A percentile compares a stretch with the other conserved stretches of the same genome.
These are phyloP conservation scores for Auricularia auricula-judae DNA, from an alignment of 768 basidiomycete species.

Conservation along the genomic window DNA sequence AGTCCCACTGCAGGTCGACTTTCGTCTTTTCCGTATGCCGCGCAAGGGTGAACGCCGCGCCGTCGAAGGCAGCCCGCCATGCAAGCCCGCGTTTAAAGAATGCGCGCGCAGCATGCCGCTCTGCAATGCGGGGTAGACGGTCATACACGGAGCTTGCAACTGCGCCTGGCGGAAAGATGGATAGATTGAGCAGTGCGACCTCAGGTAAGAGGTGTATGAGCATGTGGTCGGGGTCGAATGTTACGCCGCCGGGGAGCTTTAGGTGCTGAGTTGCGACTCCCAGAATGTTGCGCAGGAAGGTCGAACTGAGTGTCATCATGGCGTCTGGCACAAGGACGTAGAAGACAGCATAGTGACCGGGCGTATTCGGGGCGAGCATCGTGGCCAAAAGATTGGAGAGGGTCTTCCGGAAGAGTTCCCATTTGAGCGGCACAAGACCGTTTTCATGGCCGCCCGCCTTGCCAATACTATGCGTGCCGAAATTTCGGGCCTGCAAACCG, in stretches of 20 bases:
- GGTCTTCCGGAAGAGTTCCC: conserved; percentile 62
- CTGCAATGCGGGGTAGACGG: conserved; percentile 49
- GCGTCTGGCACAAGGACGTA: conserved; percentile 56
- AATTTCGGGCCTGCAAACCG: conserved; percentile 40
- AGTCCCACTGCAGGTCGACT: conserved; percentile 28
- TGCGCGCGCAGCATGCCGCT: conserved; percentile 47
- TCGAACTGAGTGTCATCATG: conserved; percentile 52
- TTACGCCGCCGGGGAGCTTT: conserved; percentile 1
- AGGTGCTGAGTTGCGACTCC: conserved; percentile 40
- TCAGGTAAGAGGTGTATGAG: conserved; percentile 71
- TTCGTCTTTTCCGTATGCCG: conserved; percentile 24
- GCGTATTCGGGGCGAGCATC: conserved; percentile 7
- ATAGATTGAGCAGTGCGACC: conserved; percentile 36
- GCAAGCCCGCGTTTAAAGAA: conserved; percentile 31
- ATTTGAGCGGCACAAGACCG: conserved; percentile 52
- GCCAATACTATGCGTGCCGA: conserved; percentile 50
- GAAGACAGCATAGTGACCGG: conserved; percentile 40
- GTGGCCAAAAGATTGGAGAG: conserved; percentile 28
- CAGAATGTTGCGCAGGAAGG: conserved; percentile 57
- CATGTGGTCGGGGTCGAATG: conserved; percentile 29
- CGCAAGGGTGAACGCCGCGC: conserved; percentile 55
- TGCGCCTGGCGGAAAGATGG: conserved; percentile 30
- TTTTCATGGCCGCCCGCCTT: conserved; percentile 34
- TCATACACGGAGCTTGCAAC: conserved; percentile 63
- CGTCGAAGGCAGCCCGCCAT: conserved; percentile 43